Evolutionary conservation across 495 filamentous ascomycete genomes (phyloP).

Genomic region (Elaphomyces granulatus): DNA sequence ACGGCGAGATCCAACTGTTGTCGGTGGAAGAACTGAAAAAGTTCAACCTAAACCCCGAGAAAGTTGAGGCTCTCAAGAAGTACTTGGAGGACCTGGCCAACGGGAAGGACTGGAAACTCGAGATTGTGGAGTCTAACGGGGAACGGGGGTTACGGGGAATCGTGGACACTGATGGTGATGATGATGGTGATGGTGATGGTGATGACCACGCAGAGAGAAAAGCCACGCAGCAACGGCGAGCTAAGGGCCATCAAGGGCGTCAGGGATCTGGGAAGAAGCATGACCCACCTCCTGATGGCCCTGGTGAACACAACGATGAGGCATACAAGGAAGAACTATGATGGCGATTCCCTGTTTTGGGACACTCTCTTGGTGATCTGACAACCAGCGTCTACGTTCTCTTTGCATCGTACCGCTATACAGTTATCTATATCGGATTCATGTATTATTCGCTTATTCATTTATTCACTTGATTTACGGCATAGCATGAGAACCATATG

Average conservation of each 20-base stretch:
- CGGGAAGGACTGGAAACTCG: constrained; percentile 35
- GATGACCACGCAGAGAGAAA: constrained; percentile 12
- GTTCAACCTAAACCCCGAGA: constrained; percentile 51
- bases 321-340: constrained; percentile 43
- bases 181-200: constrained; percentile 17
- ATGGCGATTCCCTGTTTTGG: background rate
- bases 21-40: constrained; percentile 50
- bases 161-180: constrained; percentile 19
- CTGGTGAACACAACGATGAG: constrained; percentile 36
- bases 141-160: constrained; percentile 35
- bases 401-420: background rate
- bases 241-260: constrained; percentile 4
- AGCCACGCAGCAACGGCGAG: constrained; percentile 27
- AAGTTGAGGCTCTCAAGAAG: constrained; percentile 48
- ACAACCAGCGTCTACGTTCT: constrained; percentile 7
- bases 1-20: constrained; percentile 38
- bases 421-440: too few relatives aligned
- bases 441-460: too few relatives aligned
- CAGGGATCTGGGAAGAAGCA: constrained; percentile 1
- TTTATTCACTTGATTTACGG: too few relatives aligned
- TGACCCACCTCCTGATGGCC: background rate
- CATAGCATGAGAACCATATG: too few relatives aligned
- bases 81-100: constrained; percentile 31
- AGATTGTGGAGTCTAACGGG: constrained; percentile 31
- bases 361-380: too few relatives aligned